Conservation (phyloP, 2,329 filamentous ascomycete genomes). For the Colletotrichum horii region DNA sequence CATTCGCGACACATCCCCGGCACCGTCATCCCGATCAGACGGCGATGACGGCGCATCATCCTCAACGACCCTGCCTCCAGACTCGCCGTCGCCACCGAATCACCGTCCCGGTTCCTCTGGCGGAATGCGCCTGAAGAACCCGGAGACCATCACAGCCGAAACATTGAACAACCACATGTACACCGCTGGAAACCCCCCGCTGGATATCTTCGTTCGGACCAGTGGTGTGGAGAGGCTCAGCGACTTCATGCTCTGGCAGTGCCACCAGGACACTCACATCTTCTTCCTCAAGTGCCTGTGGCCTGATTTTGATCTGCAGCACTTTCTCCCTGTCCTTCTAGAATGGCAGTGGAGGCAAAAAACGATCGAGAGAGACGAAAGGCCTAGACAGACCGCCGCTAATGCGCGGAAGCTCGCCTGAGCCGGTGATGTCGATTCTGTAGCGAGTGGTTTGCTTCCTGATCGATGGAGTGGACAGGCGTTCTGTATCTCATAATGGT, state of each 20-base stretch:
- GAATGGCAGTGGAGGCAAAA: constrained; percentile 82
- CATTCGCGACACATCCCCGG: constrained; percentile 55
- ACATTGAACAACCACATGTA: constrained; percentile 88
- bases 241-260: constrained; percentile 99
- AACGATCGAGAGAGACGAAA: constrained; percentile 57
- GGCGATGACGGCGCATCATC: constrained; percentile 60
- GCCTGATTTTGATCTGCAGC: constrained; percentile 95
- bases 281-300: constrained; percentile 92
- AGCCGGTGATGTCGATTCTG: neutral
- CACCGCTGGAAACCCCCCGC: constrained; percentile 81
- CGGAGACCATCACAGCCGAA: constrained; percentile 84
- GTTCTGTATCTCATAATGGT: neutral
- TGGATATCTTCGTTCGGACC: constrained; percentile 90
- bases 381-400: constrained; percentile 37
- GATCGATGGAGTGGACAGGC: neutral
- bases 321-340: constrained; percentile 89
- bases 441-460: neutral
- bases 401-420: constrained; percentile 14
- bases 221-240: constrained; percentile 92
- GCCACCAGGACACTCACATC: constrained; percentile 89
- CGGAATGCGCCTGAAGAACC: constrained; percentile 53
- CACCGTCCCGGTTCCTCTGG: constrained; percentile 5
- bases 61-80: constrained; percentile 62
- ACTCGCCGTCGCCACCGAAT: constrained; percentile 51
- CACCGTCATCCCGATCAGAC: constrained; percentile 49